Evolutionary conservation across 192 early-diverging fungal genomes (phyloP), one percentile per base, ranked within the genome.

Genomic region (Chytriomyces sp.): DNA sequence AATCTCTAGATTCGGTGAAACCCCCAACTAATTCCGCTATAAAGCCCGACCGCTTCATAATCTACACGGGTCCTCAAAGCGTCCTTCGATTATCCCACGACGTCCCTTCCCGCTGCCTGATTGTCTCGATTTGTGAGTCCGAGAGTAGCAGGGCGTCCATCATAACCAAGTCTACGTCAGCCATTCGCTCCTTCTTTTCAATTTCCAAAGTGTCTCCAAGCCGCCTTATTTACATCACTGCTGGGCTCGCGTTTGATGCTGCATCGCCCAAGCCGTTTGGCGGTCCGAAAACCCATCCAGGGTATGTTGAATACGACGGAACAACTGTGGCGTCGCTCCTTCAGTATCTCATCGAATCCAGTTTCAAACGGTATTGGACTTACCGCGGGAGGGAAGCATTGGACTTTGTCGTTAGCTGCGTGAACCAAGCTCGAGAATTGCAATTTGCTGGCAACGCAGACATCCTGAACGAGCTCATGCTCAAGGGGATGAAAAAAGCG

Each of bases 261-360:
- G 35, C 67, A 69, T 69, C 67, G 3, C 67, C 67, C 9, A 28
- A n/a, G 18, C 67, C 67, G 26, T 69, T 47, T 45, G 67, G 67
- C 16, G 67, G 67, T 13, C 46, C 67, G 6, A 44, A 49, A 46
- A 16, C 10, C 13, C 16, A 10, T 5, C 67, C 67, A 18, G 67
- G 67, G 0, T 69, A 69, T 44, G 9, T 26, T 6, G n/a, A 35
- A 44, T 69, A 48, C 47, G 10, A 28, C n/a, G 67, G 46, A 11
- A 49, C 10, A 35, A 47, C 67, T 47, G 16, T n/a, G 4, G 16
- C 18, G 18, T 11, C 10, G 16, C 67, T 69, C n/a, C 67, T 69
- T 26, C 10, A 44, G 10, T 69, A 20, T 44, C n/a, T 69, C 35
- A 46, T 69, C n/a, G 11, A 10, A 28, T 11, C 35, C 35, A 16